phyloP scores from a whole-genome alignment of 208 protist species.

The Wallacemonas sp. region DNA sequence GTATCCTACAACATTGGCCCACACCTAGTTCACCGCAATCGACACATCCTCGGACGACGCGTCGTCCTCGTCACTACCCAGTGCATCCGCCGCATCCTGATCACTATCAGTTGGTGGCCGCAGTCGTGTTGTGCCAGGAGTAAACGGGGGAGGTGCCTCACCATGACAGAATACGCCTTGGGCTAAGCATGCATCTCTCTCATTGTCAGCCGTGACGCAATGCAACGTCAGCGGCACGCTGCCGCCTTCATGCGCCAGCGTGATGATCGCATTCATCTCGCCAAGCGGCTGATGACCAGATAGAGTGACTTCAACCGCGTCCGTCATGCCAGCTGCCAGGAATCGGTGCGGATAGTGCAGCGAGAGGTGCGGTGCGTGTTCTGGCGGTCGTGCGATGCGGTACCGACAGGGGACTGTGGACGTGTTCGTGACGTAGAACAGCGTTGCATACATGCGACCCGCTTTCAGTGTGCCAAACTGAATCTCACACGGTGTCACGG shows the following conservation, averaged over 20 bases:
- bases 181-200: neutral
- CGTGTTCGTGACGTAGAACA: constrained; percentile 61
- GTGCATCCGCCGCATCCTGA: neutral
- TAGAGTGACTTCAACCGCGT: constrained; percentile 44
- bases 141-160: constrained; percentile 21
- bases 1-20: no score
- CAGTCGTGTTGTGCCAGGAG: constrained; percentile 33
- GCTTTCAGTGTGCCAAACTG: constrained; percentile 52
- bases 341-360: constrained; percentile 70
- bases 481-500: constrained; percentile 23
- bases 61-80: constrained; percentile 1
- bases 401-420: constrained; percentile 84
- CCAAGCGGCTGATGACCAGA: constrained; percentile 55
- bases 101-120: neutral
- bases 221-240: constrained; percentile 26
- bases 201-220: constrained; percentile 35
- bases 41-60: neutral
- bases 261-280: constrained; percentile 20
- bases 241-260: constrained; percentile 54
- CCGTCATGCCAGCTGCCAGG: constrained; percentile 73
- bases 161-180: constrained; percentile 27
- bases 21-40: neutral
- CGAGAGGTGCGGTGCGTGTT: constrained; percentile 29
- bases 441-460: constrained; percentile 48
- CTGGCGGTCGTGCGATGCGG: constrained; percentile 37